These are phyloP conservation scores for Vigna nakashimae DNA, from an alignment of 306 rosid genomes.

Conservation along the genomic window DNA sequence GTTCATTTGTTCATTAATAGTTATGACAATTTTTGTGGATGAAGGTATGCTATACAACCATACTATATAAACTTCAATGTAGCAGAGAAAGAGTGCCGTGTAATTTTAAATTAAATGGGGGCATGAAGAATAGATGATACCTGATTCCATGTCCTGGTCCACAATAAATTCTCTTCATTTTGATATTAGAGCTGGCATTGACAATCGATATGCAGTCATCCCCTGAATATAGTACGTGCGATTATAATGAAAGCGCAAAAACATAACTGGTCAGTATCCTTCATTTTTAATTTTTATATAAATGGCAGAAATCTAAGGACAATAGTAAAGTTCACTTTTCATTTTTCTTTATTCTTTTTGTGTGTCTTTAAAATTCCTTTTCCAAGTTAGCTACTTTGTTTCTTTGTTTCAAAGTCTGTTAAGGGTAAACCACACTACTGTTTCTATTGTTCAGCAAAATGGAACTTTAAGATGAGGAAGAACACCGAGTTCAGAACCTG, in stretches of 20 bases:
- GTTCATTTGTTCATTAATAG: neutral
- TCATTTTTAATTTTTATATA: neutral
- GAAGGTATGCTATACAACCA: neutral
- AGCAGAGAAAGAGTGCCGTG: conserved; percentile 9
- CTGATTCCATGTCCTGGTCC: conserved; percentile 99
- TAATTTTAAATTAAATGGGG: conserved; percentile 25
- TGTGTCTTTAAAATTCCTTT: neutral
- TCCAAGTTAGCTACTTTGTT: neutral
- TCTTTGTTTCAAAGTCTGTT: conserved; percentile 11
- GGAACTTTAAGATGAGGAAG: neutral
- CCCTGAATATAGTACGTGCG: conserved; percentile 60
- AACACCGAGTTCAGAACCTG: conserved; percentile 67
- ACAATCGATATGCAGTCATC: conserved; percentile 98
- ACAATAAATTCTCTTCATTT: conserved; percentile 87
- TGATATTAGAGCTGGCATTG: conserved; percentile 88
- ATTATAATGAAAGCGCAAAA: conserved; percentile 30
- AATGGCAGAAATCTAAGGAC: neutral
- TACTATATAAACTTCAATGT: neutral
- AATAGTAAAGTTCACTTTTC: neutral
- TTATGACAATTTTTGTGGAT: neutral
- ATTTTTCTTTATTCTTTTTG: neutral
- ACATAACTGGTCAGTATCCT: conserved; percentile 25
- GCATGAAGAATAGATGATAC: conserved; percentile 51
- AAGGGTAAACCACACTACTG: conserved; percentile 1
- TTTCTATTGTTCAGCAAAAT: conserved; percentile 3